These are phyloP conservation scores for Podospora appendiculata DNA, from an alignment of 495 filamentous ascomycete species.

Conservation along the genomic window DNA sequence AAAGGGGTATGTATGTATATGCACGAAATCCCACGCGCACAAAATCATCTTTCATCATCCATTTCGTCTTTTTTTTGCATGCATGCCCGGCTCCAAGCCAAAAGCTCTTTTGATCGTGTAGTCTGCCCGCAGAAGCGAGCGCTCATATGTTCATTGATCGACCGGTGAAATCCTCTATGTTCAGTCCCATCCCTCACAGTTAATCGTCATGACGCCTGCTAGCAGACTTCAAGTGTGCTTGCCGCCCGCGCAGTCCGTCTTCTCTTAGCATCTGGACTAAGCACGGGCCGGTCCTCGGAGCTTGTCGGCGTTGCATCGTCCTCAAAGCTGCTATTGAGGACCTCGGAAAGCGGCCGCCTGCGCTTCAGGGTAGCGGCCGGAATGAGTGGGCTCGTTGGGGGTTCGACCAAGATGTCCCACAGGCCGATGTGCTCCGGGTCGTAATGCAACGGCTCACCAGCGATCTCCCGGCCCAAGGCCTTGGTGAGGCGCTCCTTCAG, in stretches of 20 bases:
- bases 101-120: no score
- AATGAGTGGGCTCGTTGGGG: not conserved
- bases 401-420: conserved; percentile 21
- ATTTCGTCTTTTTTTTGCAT: no score
- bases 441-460: conserved; percentile 21
- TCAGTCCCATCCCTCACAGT: no score
- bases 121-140: no score
- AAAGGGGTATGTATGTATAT: no score
- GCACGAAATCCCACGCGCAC: no score
- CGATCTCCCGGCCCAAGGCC: conserved; percentile 34
- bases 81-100: no score
- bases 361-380: not conserved
- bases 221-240: conserved; percentile 21
- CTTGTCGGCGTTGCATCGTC: conserved; percentile 15
- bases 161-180: no score
- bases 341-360: conserved; percentile 20
- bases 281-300: conserved; percentile 14
- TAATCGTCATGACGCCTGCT: not conserved
- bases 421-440: conserved; percentile 28
- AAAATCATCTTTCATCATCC: no score
- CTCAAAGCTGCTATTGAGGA: conserved; percentile 28
- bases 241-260: conserved; percentile 16
- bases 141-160: no score
- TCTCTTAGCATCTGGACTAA: conserved; percentile 27
- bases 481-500: conserved; percentile 40